These are phyloP conservation scores for Pestalotiopsis sp. DNA, from an alignment of 2,329 filamentous ascomycete genomes.

Conservation along the genomic window DNA sequence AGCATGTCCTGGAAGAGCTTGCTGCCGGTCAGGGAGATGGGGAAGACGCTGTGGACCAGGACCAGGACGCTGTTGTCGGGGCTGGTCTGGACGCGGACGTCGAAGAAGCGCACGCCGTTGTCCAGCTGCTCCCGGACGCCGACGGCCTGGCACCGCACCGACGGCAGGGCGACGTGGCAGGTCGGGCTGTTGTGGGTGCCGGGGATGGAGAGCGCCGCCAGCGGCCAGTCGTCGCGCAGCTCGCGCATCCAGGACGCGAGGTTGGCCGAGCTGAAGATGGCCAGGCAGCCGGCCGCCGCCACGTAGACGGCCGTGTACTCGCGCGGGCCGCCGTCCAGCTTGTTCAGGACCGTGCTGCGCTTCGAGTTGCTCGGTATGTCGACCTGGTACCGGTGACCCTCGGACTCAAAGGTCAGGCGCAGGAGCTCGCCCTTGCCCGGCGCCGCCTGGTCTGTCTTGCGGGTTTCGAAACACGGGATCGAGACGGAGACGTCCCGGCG, in stretches of 20 bases:
- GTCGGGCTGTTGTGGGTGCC: conserved; percentile 96
- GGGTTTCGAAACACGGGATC: conserved; percentile 69
- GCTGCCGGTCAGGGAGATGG: conserved; percentile 78
- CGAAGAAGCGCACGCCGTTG: conserved; percentile 92
- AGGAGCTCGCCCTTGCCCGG: conserved; percentile 63
- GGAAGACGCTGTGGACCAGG: conserved; percentile 89
- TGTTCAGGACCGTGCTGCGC: conserved; percentile 62
- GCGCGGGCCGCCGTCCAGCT: conserved; percentile 51
- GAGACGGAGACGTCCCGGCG: conserved; percentile 63
- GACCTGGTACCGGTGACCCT: conserved; percentile 68
- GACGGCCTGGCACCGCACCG: conserved; percentile 89
- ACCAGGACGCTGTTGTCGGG: conserved; percentile 65
- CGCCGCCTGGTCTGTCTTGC: conserved; percentile 63
- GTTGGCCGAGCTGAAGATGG: conserved; percentile 71
- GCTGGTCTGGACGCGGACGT: conserved; percentile 71
- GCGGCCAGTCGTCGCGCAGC: conserved; percentile 69
- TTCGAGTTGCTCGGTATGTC: conserved; percentile 67
- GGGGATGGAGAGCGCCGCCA: conserved; percentile 84
- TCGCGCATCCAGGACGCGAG: conserved; percentile 80
- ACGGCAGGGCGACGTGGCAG: conserved; percentile 80
- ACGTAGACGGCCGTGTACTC: conserved; percentile 69
- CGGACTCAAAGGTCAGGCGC: conserved; percentile 72
- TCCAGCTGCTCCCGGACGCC: conserved; percentile 75
- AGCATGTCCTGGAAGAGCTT: conserved; percentile 80
- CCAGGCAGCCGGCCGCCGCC: conserved; percentile 53